Percentiles rank a stretch among this genome's conserved stretches.
Conservation (phyloP, 1,139 yeast genomes). For the Lodderomyces elongisporus region DNA sequence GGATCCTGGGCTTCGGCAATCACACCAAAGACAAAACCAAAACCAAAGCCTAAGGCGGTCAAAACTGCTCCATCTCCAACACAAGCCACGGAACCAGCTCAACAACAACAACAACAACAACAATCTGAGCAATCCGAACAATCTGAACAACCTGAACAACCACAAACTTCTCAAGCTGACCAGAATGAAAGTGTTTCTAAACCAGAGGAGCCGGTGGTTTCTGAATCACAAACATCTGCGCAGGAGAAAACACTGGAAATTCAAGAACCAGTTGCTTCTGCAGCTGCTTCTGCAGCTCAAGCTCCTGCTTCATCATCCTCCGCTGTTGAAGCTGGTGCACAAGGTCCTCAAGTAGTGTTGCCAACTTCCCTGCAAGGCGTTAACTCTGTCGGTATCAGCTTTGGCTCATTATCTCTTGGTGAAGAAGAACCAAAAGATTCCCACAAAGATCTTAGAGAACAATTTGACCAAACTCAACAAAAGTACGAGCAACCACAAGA, state of each 20-base stretch:
- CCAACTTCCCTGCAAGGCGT: constrained; percentile 50
- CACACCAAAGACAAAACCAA: constrained; percentile 48
- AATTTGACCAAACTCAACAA: constrained; percentile 13
- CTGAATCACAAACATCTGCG: constrained; percentile 10
- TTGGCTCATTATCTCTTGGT: constrained; percentile 56
- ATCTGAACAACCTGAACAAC: constrained; percentile 9
- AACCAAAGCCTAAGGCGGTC: constrained; percentile 16
- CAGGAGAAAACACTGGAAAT: constrained; percentile 7
- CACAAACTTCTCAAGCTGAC: constrained; percentile 5
- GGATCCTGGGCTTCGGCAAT: constrained; percentile 59
- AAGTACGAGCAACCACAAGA: constrained; percentile 13
- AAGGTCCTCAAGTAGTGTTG: constrained; percentile 59
- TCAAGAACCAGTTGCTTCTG: constrained; percentile 46
- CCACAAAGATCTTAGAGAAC: constrained; percentile 14
- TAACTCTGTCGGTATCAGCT: constrained; percentile 62
- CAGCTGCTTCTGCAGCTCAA: constrained; percentile 15
- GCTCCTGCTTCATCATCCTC: constrained; percentile 4
- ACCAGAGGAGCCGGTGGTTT: constrained; percentile 15
- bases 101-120: constrained; percentile 5
- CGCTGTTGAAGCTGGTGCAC: constrained; percentile 9
- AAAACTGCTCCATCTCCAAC: neutral
- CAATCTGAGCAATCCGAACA: constrained; percentile 8
- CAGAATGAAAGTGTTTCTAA: constrained; percentile 17
- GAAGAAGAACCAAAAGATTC: constrained; percentile 27
- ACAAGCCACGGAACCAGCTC: no score